Conservation (phyloP, 2,329 filamentous ascomycete genomes). For the Colletotrichum horii region DNA sequence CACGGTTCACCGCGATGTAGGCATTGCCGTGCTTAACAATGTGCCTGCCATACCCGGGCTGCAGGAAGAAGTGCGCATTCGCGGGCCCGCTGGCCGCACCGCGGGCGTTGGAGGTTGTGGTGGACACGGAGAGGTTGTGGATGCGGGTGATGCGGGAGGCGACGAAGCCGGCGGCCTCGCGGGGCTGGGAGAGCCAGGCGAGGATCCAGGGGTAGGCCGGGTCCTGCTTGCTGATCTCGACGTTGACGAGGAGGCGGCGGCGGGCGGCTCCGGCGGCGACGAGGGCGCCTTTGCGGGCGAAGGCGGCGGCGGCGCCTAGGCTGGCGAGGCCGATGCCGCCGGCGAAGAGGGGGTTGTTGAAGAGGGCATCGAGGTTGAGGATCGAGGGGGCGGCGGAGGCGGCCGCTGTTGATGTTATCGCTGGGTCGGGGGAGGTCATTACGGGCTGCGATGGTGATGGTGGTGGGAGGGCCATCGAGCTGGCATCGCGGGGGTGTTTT, state of each 20-base stretch:
- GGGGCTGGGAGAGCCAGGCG: slow-evolving; percentile 89
- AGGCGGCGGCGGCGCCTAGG: slow-evolving; percentile 80
- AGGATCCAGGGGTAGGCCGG: slow-evolving; percentile 93
- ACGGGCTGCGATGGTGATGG: neutral
- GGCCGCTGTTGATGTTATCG: neutral
- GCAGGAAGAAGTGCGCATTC: slow-evolving; percentile 82
- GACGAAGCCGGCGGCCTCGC: slow-evolving; percentile 66
- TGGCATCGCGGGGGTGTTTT: neutral
- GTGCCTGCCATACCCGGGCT: slow-evolving; percentile 90
- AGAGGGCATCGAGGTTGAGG: slow-evolving; percentile 59
- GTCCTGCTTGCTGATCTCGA: slow-evolving; percentile 95
- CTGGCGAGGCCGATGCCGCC: slow-evolving; percentile 90
- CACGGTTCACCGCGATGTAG: slow-evolving; percentile 85
- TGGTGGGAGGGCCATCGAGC: neutral
- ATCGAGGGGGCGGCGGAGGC: neutral
- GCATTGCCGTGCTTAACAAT: slow-evolving; percentile 86
- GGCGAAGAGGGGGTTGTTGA: slow-evolving; percentile 68
- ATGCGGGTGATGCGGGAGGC: slow-evolving; percentile 63
- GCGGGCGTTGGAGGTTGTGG: slow-evolving; percentile 62
- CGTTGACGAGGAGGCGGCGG: slow-evolving; percentile 87
- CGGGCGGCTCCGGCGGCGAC: slow-evolving; percentile 76
- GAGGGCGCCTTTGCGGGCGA: slow-evolving; percentile 79
- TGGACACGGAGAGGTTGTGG: slow-evolving; percentile 64
- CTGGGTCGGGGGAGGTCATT: slow-evolving; percentile 1
- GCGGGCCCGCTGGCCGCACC: slow-evolving; percentile 59